Conservation (phyloP, 371 early-diverging fungal species). For the Parasitella parasitica region DNA sequence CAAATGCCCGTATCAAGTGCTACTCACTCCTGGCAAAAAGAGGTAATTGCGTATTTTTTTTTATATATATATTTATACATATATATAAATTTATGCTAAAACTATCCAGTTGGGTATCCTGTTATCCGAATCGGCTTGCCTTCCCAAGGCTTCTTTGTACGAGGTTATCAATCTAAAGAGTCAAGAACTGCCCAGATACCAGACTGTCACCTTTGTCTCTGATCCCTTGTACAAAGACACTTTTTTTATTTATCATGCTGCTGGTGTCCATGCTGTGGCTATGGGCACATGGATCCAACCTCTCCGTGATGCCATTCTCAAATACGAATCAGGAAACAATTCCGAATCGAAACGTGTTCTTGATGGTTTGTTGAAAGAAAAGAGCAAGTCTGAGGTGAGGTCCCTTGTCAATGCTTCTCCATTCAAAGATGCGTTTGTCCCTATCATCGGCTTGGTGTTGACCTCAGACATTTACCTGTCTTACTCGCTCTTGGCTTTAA, state of each 20-base stretch:
- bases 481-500: conserved; percentile 33
- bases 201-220: conserved; percentile 20
- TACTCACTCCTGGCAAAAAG: conserved; percentile 22
- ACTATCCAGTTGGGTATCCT: conserved; percentile 18
- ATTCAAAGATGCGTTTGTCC: conserved; percentile 17
- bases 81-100: neutral
- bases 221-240: conserved; percentile 38
- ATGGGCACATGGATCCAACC: conserved; percentile 30
- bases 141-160: conserved; percentile 38
- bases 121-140: conserved; percentile 16
- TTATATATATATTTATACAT: no score
- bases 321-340: conserved; percentile 4
- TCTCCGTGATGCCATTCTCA: conserved; percentile 11
- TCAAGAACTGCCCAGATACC: neutral
- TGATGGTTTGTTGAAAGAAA: conserved; percentile 22
- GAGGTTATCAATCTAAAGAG: conserved; percentile 28
- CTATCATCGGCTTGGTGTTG: conserved; percentile 34
- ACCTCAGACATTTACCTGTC: conserved; percentile 43
- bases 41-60: conserved; percentile 11
- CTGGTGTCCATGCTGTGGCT: conserved; percentile 32
- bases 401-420: conserved; percentile 26
- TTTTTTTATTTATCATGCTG: conserved; percentile 39
- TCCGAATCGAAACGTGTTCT: conserved; percentile 5
- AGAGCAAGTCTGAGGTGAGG: conserved; percentile 10
- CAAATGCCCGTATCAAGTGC: conserved; percentile 20